Base-by-base conservation (phyloP, 139 green algal genomes). In the Coelastrella sp. region DNA sequence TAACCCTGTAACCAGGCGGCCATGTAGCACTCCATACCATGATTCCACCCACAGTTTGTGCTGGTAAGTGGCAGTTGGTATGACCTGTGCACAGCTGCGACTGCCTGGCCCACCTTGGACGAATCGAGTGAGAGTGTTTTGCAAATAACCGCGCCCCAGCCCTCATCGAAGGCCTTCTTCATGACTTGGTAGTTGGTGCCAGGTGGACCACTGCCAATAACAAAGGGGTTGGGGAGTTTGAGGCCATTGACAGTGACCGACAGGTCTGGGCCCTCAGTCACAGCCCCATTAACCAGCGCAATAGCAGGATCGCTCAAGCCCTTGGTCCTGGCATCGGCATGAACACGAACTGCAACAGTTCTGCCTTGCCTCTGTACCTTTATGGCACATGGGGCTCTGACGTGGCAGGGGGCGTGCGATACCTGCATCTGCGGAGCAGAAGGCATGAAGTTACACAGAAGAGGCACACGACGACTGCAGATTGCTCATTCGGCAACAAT, bases 91-190 rank as follows among this genome's bases (percentile, higher is more conserved):
- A 68, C 78, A 22, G 80, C 80, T 17, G 58, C 17, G 56, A 56
- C 77, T n/a, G 20, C 17, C 58, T 57, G n/a, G n/a, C 22, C 65
- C 65, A 97, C 97, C 94, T 99, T 98, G 73, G 91, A 96, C 8
- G 95, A 96, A 90, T 99, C 97, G 57, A 98, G 90, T 0, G 92
- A 95, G 13, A 99, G 92, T 2, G 97, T 99, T 85, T 99, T 99
- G 92, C 95, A 97, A 60, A 99, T 99, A 59, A 99, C 98, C 13
- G 89, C 98, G n/a, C 98, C 98, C 98, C 98, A 99, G 56, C 98
- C 98, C 91, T 99, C 98, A 56, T 99, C 97, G 90, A 99, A 99
- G 0, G 98, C 98, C 85, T 97, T 92, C 80, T 92, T 94, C 94
- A 95, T 95, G 32, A 96, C 94, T 20, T 95, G 89, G 92, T 98